phyloP scores from a whole-genome alignment of 805 yeast species.

The Hanseniaspora jakobsenii region DNA sequence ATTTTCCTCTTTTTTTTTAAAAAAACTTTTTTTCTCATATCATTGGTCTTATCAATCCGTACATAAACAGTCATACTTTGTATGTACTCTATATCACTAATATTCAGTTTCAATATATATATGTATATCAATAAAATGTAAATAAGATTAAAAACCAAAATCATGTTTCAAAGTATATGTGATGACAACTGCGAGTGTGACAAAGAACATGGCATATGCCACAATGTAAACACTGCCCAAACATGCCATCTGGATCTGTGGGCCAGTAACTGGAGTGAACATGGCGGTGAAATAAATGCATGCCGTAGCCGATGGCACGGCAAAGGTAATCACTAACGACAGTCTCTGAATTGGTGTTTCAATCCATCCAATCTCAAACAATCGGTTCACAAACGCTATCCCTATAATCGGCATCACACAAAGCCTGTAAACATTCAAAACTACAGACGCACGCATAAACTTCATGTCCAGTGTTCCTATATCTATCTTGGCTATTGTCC shows the following conservation, averaged over 20 bases:
- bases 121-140: too few species aligned
- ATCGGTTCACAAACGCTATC: conserved; percentile 48
- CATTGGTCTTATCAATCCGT: too few species aligned
- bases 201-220: conserved; percentile 51
- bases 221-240: conserved; percentile 56
- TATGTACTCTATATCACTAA: too few species aligned
- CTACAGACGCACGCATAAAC: conserved; percentile 46
- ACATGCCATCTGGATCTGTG: conserved; percentile 59
- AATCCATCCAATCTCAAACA: conserved; percentile 53
- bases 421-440: conserved; percentile 46
- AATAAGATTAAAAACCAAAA: conserved; percentile 21
- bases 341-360: conserved; percentile 49
- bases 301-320: conserved; percentile 80
- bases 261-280: conserved; percentile 55
- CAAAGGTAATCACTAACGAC: conserved; percentile 59
- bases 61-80: too few species aligned
- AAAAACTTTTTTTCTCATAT: too few species aligned
- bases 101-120: not conserved
- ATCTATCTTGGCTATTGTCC: conserved; percentile 68
- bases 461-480: conserved; percentile 49
- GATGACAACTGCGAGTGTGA: conserved; percentile 61
- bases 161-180: conserved; percentile 38
- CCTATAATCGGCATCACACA: conserved; percentile 73
- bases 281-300: conserved; percentile 82
- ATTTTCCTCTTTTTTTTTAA: too few species aligned